A percentile compares a stretch with the other conserved stretches of the same genome.
phyloP scores from a whole-genome alignment of 2,329 filamentous ascomycete genomes.

The Aspergillus neotritici region DNA sequence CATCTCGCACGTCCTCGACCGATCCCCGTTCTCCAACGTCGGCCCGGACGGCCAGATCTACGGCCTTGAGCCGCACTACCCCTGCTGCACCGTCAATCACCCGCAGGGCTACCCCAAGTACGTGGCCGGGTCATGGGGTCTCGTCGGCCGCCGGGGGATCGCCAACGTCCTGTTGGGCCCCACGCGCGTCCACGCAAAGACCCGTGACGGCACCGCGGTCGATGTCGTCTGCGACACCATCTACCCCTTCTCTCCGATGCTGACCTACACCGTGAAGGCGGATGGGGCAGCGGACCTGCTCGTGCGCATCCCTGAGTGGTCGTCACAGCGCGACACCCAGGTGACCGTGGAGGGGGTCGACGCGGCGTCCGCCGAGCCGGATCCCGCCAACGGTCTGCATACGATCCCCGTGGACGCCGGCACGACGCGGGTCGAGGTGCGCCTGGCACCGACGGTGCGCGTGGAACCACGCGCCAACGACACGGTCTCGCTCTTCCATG shows the following conservation, averaged over 20 bases:
- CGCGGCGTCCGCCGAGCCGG: constrained; percentile 1
- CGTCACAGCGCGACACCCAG: constrained; percentile 19
- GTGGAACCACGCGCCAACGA: constrained; percentile 37
- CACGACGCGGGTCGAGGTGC: constrained; percentile 19
- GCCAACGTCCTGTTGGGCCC: constrained; percentile 50
- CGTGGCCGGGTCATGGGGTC: constrained; percentile 45
- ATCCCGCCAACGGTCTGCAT: constrained; percentile 36
- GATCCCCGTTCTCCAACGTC: constrained; percentile 47
- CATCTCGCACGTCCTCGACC: constrained; percentile 39
- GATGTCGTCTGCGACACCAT: constrained; percentile 44
- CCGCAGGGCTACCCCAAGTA: constrained; percentile 55
- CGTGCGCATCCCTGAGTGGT: constrained; percentile 45
- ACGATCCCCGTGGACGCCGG: constrained; percentile 32
- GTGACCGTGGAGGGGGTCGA: constrained; percentile 10
- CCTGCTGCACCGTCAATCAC: constrained; percentile 56
- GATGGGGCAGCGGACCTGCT: constrained; percentile 38
- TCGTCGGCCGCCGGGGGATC: constrained; percentile 40
- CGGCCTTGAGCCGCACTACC: constrained; percentile 49
- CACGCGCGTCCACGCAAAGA: constrained; percentile 35
- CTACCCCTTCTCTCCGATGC: constrained; percentile 44
- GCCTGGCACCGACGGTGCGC: constrained; percentile 15
- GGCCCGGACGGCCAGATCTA: constrained; percentile 44
- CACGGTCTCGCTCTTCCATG: constrained; percentile 42
- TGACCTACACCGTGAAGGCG: constrained; percentile 39
- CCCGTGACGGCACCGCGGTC: constrained; percentile 21